phyloP scores from a whole-genome alignment of 2,329 filamentous ascomycete species.

The Neopestalotiopsis rosae region DNA sequence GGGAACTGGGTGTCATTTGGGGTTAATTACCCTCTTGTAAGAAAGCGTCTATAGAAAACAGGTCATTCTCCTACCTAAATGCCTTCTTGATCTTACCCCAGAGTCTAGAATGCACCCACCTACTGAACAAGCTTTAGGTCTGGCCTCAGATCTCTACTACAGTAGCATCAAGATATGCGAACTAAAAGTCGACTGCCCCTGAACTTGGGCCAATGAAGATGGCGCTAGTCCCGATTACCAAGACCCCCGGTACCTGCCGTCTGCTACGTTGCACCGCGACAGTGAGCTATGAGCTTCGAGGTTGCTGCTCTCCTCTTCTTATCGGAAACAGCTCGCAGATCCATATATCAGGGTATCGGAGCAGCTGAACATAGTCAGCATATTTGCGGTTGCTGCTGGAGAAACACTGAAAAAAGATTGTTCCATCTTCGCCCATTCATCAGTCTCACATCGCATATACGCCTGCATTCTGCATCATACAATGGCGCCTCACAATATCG shows the following conservation, averaged over 20 bases:
- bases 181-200: background rate
- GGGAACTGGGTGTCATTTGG: no score
- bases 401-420: no score
- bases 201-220: background rate
- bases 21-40: no score
- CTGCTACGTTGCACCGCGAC: conserved; percentile 6
- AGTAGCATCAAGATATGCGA: no score
- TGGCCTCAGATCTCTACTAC: no score
- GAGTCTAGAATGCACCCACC: no score
- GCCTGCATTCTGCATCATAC: background rate
- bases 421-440: no score
- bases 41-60: no score
- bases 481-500: conserved; percentile 35
- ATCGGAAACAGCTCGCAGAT: background rate
- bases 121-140: no score
- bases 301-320: background rate
- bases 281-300: background rate
- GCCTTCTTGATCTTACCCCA: no score
- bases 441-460: no score
- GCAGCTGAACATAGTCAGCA: background rate
- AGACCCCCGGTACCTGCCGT: background rate
- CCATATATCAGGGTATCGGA: background rate
- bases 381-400: background rate
- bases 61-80: no score
- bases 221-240: conserved; percentile 12